Conservation (phyloP, 345 rosid genomes). For the Combretum micranthum region DNA sequence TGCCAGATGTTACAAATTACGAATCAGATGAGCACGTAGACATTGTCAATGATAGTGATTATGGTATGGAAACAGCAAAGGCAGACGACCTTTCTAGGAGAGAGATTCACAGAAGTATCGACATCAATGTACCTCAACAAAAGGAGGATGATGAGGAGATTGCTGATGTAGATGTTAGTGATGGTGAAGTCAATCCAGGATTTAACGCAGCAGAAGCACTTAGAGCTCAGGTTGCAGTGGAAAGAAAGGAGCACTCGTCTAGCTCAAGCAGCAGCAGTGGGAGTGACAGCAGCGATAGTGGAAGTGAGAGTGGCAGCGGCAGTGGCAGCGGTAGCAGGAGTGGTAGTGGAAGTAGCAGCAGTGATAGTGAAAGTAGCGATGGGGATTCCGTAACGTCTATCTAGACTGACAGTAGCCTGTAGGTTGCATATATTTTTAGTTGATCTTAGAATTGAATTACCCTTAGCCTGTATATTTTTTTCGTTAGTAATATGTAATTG, state of each 20-base stretch:
- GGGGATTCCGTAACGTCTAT: conserved; percentile 31
- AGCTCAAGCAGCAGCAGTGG: conserved; percentile 56
- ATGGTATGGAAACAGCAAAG: conserved; percentile 13
- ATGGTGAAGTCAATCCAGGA: conserved; percentile 48
- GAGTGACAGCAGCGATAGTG: conserved; percentile 33
- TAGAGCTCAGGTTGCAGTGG: conserved; percentile 66
- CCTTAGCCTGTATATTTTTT: too few species aligned
- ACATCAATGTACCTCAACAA: conserved; percentile 53
- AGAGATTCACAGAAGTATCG: conserved; percentile 32
- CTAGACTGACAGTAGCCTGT: neutral
- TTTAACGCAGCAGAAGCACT: conserved; percentile 82
- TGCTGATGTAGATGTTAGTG: conserved; percentile 71
- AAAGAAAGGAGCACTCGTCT: conserved; percentile 30
- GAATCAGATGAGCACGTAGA: conserved; percentile 45
- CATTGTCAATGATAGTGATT: conserved; percentile 25
- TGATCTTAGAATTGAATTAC: too few species aligned
- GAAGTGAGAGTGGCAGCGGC: conserved; percentile 35
- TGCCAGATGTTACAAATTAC: conserved; percentile 16
- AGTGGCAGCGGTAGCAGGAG: conserved; percentile 23
- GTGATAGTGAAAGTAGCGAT: conserved; percentile 23
- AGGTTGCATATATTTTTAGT: too few species aligned
- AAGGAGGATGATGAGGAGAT: conserved; percentile 67
- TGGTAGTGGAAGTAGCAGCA: conserved; percentile 20
- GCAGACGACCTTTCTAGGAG: conserved; percentile 18
- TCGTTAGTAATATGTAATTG: too few species aligned